Evolutionary conservation across 768 basidiomycete species (phyloP).

Genomic region (Sporobolomyces pararoseus): DNA sequence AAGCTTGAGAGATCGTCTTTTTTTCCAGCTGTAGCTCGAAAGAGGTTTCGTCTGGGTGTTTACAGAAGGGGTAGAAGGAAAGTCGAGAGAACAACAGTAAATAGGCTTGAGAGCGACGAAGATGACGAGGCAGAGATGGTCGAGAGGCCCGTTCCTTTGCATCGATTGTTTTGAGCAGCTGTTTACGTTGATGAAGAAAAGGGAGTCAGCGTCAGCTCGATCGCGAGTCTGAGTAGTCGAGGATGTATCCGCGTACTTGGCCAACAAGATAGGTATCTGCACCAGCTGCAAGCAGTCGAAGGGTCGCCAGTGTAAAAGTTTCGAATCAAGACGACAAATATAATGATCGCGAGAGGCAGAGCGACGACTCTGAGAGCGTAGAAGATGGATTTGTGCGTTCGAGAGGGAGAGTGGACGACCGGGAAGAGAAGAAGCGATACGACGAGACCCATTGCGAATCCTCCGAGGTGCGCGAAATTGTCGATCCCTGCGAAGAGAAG

Average conservation of each 20-base stretch:
- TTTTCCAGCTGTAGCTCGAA: background rate
- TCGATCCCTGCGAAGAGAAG: slow-evolving; percentile 60
- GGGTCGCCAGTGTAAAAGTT: slow-evolving; percentile 91
- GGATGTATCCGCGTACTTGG: slow-evolving; percentile 5
- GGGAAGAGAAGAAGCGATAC: slow-evolving; percentile 81
- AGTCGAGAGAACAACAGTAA: slow-evolving; percentile 25
- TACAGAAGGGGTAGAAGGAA: slow-evolving; percentile 17
- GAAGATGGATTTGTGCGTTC: slow-evolving; percentile 63
- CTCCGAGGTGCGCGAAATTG: slow-evolving; percentile 88
- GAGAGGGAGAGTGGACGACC: slow-evolving; percentile 72
- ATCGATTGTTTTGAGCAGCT: slow-evolving; percentile 47
- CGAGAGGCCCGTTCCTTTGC: slow-evolving; percentile 39
- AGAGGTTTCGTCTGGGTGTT: background rate
- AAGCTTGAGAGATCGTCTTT: background rate
- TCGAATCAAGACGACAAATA: slow-evolving; percentile 73
- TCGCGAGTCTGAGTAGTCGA: slow-evolving; percentile 8
- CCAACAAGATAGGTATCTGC: slow-evolving; percentile 39
- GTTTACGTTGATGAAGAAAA: slow-evolving; percentile 81
- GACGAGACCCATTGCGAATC: slow-evolving; percentile 65
- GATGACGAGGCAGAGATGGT: slow-evolving; percentile 11
- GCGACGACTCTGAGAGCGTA: slow-evolving; percentile 71
- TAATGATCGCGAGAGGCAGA: slow-evolving; percentile 67
- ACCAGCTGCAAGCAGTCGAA: slow-evolving; percentile 63
- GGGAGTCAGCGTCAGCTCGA: background rate
- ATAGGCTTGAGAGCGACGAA: slow-evolving; percentile 5